Evolutionary conservation across 495 filamentous ascomycete genomes (phyloP), one percentile per base, ranked within the genome.

Genomic region (Trichocladium antarcticum): DNA sequence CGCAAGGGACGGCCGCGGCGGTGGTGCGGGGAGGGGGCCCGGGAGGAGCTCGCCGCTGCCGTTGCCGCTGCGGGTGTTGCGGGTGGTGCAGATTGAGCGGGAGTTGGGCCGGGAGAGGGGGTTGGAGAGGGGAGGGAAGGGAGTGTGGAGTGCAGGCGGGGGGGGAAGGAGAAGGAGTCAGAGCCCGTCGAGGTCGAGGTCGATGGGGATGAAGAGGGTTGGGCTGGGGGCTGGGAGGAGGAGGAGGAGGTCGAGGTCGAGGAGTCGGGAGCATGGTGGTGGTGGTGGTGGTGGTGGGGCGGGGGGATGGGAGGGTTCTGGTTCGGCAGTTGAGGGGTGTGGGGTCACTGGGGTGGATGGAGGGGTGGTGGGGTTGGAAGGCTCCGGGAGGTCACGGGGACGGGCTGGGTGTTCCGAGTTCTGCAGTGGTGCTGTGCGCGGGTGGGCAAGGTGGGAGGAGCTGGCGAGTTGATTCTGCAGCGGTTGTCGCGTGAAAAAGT

Each of bases 171-270:
- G 28, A 38, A 47, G 53, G 24, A 56, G 53, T 28, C 43, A 42
- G 37, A 56, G 53, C 20, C 53, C 49, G 11, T 56, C 53, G 34
- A 39, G 53, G 27, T 56, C 49, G 16, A 43, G 53, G 27, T 49
- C 53, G 11, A 14, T 20, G 21, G 47, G 17, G 16, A 12, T 1
- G 29, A 8, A 24, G 16, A n/a, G 10, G 37, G n/a, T 6, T 7
- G 2, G 1, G 17, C 1, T 36, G 46, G 20, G 15, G 37, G 28
- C n/a, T 36, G 27, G 22, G 21, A 31, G 21, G 16, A 32, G 49
- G 35, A 48, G 53, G 36, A 47, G 53, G 45, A 48, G 53, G 45
- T 15, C 20, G 35, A 39, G 53, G 49, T 49, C 48, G 35, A 51
- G 45, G 49, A 51, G 49, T 42, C 29, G 53, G 34, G 36, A 27